Conservation (phyloP, 2,329 filamentous ascomycete species). For the Penicillium sp. region DNA sequence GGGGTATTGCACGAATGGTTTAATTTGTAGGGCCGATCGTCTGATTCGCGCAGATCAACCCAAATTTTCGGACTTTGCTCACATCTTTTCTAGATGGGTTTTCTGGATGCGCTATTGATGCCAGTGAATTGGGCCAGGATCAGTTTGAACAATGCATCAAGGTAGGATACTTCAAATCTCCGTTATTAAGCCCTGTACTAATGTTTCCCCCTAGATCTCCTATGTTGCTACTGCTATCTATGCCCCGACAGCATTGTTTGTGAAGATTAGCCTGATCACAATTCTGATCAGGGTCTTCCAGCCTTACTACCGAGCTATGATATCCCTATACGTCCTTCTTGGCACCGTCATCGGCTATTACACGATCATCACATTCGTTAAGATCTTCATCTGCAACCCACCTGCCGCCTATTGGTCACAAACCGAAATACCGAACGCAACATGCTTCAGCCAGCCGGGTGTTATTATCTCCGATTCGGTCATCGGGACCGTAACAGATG, state of each 20-base stretch:
- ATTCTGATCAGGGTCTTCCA: slow-evolving; percentile 15
- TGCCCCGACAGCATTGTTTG: slow-evolving; percentile 13
- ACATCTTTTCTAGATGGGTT: slow-evolving; percentile 1
- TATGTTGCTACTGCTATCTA: slow-evolving; percentile 16
- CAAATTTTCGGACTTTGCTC: neutral
- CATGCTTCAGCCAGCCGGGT: slow-evolving; percentile 9
- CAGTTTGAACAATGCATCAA: slow-evolving; percentile 6
- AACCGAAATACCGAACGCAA: neutral
- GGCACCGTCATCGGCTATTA: slow-evolving; percentile 13
- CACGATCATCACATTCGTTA: slow-evolving; percentile 16
- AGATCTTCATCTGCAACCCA: slow-evolving; percentile 17
- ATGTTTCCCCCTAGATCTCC: slow-evolving; percentile 2
- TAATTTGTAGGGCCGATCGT: slow-evolving; percentile 4
- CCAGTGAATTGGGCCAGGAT: neutral
- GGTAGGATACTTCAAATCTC: neutral
- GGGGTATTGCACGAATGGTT: slow-evolving; percentile 8
- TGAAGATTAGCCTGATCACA: slow-evolving; percentile 14
- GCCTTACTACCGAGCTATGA: slow-evolving; percentile 5
- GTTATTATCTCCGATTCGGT: slow-evolving; percentile 17
- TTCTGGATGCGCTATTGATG: neutral
- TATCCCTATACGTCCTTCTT: slow-evolving; percentile 11
- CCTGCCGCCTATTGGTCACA: slow-evolving; percentile 14
- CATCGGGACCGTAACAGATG: slow-evolving; percentile 16
- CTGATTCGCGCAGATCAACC: neutral
- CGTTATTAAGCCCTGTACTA: neutral